Conservation (phyloP, 1,284 basidiomycete species). For the Athelia sp. region DNA sequence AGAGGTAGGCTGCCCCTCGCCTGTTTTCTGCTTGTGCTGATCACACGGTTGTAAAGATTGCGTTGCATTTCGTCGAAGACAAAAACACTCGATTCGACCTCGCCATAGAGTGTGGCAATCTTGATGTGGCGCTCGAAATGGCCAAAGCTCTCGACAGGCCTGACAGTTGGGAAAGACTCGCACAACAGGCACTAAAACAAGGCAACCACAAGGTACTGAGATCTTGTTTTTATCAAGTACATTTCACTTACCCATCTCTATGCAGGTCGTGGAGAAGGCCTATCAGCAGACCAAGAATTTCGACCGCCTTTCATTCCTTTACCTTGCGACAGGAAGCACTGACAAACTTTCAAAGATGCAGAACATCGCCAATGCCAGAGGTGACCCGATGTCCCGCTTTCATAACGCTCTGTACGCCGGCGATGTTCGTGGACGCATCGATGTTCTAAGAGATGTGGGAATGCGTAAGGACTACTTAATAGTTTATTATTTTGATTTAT, state of each 20-base stretch:
- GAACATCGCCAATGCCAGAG: slow-evolving; percentile 93
- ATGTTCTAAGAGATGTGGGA: slow-evolving; percentile 90
- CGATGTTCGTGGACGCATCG: slow-evolving; percentile 79
- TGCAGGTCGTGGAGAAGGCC: slow-evolving; percentile 92
- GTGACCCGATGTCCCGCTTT: slow-evolving; percentile 97
- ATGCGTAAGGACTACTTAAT: slow-evolving; percentile 83
- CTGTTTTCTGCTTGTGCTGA: neutral
- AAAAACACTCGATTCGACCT: slow-evolving; percentile 97
- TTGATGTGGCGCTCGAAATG: slow-evolving; percentile 95
- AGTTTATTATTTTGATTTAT: too few species aligned
- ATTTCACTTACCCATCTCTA: too few species aligned
- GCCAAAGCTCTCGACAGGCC: slow-evolving; percentile 85
- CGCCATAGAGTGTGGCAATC: slow-evolving; percentile 97
- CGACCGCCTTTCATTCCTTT: slow-evolving; percentile 96
- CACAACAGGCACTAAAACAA: slow-evolving; percentile 93
- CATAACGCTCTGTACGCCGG: slow-evolving; percentile 97
- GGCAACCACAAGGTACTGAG: slow-evolving; percentile 90
- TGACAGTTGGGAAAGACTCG: slow-evolving; percentile 92
- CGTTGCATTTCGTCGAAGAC: slow-evolving; percentile 98
- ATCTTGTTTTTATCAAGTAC: neutral
- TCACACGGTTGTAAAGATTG: slow-evolving; percentile 56
- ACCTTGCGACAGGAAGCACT: slow-evolving; percentile 88
- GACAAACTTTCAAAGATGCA: slow-evolving; percentile 98
- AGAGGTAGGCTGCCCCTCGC: slow-evolving; percentile 53
- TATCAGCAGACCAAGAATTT: slow-evolving; percentile 99